A percentile compares a stretch with the other conserved stretches of the same genome.
These are phyloP conservation scores for Bidens hawaiensis DNA, from an alignment of 140 eudicot species.

Conservation along the genomic window DNA sequence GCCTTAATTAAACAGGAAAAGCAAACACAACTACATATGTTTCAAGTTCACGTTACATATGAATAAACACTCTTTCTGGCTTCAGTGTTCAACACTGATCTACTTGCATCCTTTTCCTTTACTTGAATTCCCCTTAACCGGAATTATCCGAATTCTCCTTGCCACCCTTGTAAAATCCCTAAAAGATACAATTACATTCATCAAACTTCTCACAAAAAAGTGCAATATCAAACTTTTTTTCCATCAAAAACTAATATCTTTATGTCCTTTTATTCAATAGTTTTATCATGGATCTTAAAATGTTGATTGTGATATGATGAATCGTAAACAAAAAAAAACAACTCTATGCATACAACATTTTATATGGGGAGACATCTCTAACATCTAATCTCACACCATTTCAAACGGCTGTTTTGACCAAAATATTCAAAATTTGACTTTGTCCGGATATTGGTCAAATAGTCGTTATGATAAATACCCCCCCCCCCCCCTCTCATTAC, in stretches of 20 bases:
- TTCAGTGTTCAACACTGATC: not conserved
- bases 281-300: not conserved
- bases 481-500: too few species aligned
- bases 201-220: not conserved
- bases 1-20: not conserved
- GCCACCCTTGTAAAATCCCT: conserved; percentile 94
- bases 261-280: not conserved
- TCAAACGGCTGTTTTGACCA: too few species aligned
- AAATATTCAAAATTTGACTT: too few species aligned
- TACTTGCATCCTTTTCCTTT: conserved; percentile 35
- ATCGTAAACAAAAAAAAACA: not conserved
- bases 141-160: conserved; percentile 74
- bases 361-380: too few species aligned
- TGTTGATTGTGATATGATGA: not conserved
- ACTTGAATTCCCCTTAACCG: conserved; percentile 59
- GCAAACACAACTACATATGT: conserved; percentile 4
- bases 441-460: too few species aligned
- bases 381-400: too few species aligned
- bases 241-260: too few species aligned
- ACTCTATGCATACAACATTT: not conserved
- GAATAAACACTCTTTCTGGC: conserved; percentile 8
- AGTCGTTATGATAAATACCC: too few species aligned
- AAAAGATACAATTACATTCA: not conserved
- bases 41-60: conserved; percentile 1
- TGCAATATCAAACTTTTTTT: not conserved